phyloP scores from a whole-genome alignment of 306 rosid genomes.

The Prunus mume region DNA sequence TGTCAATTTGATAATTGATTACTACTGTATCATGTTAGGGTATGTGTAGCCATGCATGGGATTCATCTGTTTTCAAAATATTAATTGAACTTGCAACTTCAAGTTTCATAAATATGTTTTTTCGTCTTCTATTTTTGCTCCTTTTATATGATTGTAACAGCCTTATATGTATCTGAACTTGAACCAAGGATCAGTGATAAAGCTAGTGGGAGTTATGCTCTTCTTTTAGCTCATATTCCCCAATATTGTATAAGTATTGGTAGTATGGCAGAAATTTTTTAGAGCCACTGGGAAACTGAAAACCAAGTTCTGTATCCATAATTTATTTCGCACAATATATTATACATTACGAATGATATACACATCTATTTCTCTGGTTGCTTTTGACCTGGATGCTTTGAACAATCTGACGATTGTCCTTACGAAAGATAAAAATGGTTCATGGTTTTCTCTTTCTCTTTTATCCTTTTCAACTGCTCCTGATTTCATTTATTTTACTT shows the following conservation, averaged over 20 bases:
- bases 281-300: too few species aligned
- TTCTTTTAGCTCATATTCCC: not conserved
- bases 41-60: not conserved
- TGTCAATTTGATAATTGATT: not conserved
- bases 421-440: not conserved
- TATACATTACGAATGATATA: not conserved
- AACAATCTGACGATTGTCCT: not conserved
- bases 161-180: too few species aligned
- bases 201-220: not conserved
- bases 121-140: not conserved
- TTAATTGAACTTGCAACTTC: not conserved
- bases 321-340: not conserved
- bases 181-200: not conserved
- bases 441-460: not conserved
- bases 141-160: not conserved
- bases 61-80: not conserved
- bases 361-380: slow-evolving; percentile 5
- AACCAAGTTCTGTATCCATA: not conserved
- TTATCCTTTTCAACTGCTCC: not conserved
- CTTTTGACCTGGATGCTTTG: slow-evolving; percentile 19
- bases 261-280: not conserved
- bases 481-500: slow-evolving; percentile 7
- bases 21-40: not conserved
- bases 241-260: not conserved
- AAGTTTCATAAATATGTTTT: not conserved